Percentiles rank a stretch among this genome's conserved stretches.
phyloP scores from a whole-genome alignment of 2,329 filamentous ascomycete genomes.

The Biscogniauxia sp. region DNA sequence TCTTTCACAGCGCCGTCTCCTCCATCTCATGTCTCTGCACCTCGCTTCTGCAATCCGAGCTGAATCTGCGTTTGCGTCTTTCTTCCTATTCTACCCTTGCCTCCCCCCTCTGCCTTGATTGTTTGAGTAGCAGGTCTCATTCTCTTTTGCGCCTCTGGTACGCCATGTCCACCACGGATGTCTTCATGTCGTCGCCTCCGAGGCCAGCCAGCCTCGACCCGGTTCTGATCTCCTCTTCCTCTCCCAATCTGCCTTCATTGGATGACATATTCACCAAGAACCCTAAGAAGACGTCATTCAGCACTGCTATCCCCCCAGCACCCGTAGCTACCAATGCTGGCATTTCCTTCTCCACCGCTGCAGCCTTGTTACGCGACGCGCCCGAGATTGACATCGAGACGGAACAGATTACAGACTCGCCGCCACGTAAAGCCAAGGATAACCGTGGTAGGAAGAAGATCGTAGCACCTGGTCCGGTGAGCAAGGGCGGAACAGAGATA shows the following conservation, averaged over 20 bases:
- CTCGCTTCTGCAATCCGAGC: no score
- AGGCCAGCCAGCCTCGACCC: conserved; percentile 22
- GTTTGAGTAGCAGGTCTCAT: no score
- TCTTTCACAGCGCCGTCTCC: no score
- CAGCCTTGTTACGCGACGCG: conserved; percentile 35
- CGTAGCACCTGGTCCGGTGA: conserved; percentile 10
- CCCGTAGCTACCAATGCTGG: conserved; percentile 37
- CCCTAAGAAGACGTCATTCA: conserved; percentile 31
- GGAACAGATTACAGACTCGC: conserved; percentile 25
- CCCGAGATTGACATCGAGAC: conserved; percentile 33
- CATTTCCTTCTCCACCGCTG: conserved; percentile 42
- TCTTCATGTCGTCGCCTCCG: conserved; percentile 31
- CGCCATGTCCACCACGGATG: conserved; percentile 34
- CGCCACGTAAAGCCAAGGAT: conserved; percentile 19
- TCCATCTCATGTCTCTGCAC: no score
- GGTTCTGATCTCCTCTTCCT: conserved; percentile 43
- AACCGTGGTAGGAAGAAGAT: conserved; percentile 14
- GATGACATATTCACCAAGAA: conserved; percentile 45
- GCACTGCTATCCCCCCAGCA: conserved; percentile 37
- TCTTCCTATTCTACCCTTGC: no score
- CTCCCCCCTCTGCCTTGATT: no score
- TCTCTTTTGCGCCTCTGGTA: conserved; percentile 22
- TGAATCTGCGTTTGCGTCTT: no score
- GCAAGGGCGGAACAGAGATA: conserved; percentile 6
- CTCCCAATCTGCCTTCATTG: conserved; percentile 54